Base-by-base conservation (phyloP, 2,329 filamentous ascomycete species). In the Nigrograna mackinnonii region DNA sequence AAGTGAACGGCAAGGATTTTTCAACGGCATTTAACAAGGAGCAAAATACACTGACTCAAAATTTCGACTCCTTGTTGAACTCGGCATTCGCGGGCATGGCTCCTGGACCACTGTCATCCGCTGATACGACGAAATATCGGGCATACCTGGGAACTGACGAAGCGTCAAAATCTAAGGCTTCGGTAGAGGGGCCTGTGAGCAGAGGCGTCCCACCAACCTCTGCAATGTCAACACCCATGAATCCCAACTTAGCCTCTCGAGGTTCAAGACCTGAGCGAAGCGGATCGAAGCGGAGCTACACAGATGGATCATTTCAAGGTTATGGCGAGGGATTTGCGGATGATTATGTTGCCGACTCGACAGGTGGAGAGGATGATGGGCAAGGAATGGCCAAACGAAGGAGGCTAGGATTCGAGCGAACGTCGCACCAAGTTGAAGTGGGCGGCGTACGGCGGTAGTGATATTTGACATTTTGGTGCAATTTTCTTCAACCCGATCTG, bases 201-300 rank as follows among this genome's bases (percentile, higher is more conserved):
- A 54, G 61, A 14, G 31, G 46, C 0, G 43, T 57, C 22, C 47
- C 55, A 31, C 54, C 51, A 9, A 41, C 52, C 26, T 49, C 52
- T 22, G 56, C 46, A 22, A 59, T 49, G 36, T 58, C 52, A 12
- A 66, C 54, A 46, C 59, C 69, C 20, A 68, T 64, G 26, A 69
- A 67, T 6, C 53, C 67, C 6, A 64, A 67, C 6, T 62, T 66
- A n/a, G 61, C 60, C n/a, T 55, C 60, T 40, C 77, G 80, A 41
- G 67, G 71, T 9, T 66, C 73, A 28, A 76, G 87, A 41, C 82
- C 85, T 22, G 83, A 85, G 54, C 79, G 87, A 35, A 74, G 77
- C 41, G 78, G 81, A 48, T 89, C 87, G 73, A 91, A 91, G 75
- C 79, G 88, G 35, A 81, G 84, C 49, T 91, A 91, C 61, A 83